Conservation (phyloP, 1,284 basidiomycete species). For the Moesziomyces globuligerus region DNA sequence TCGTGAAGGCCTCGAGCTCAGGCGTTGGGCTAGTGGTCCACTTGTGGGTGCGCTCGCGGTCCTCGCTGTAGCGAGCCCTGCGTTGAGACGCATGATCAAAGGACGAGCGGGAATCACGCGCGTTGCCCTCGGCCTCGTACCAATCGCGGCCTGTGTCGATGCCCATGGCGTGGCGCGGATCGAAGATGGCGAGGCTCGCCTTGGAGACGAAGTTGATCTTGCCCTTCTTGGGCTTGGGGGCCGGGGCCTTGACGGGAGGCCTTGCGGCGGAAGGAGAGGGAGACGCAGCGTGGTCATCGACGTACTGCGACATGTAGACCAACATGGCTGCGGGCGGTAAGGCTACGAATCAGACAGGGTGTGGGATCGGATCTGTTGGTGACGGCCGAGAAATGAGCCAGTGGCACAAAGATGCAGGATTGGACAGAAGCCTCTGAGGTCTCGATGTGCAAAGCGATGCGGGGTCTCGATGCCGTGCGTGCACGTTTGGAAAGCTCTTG, state of each 20-base stretch:
- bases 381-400: too few species aligned
- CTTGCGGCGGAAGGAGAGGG: slow-evolving; percentile 5
- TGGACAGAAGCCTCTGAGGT: too few species aligned
- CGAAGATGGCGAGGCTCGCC: slow-evolving; percentile 59
- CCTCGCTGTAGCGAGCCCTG: slow-evolving; percentile 10
- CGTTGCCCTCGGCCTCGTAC: slow-evolving; percentile 18
- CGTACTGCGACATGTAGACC: slow-evolving; percentile 40
- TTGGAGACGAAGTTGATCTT: slow-evolving; percentile 64
- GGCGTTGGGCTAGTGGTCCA: slow-evolving; percentile 53
- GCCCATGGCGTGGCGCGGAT: slow-evolving; percentile 63
- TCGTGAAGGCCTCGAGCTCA: slow-evolving; percentile 57
- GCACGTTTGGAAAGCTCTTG: too few species aligned
- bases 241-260: slow-evolving; percentile 8
- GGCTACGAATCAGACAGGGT: background rate
- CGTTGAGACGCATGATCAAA: slow-evolving; percentile 19
- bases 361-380: background rate
- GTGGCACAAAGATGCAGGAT: background rate
- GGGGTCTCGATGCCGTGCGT: too few species aligned
- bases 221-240: slow-evolving; percentile 42
- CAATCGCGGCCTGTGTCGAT: slow-evolving; percentile 51
- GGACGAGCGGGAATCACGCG: slow-evolving; percentile 18
- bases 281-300: slow-evolving; percentile 26
- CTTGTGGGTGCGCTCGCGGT: slow-evolving; percentile 3
- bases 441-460: too few species aligned
- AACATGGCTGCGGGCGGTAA: slow-evolving; percentile 11